Evolutionary conservation across 2,329 filamentous ascomycete genomes (phyloP), one percentile per base, ranked within the genome.

Genomic region (Sporothrix euskadiensis): DNA sequence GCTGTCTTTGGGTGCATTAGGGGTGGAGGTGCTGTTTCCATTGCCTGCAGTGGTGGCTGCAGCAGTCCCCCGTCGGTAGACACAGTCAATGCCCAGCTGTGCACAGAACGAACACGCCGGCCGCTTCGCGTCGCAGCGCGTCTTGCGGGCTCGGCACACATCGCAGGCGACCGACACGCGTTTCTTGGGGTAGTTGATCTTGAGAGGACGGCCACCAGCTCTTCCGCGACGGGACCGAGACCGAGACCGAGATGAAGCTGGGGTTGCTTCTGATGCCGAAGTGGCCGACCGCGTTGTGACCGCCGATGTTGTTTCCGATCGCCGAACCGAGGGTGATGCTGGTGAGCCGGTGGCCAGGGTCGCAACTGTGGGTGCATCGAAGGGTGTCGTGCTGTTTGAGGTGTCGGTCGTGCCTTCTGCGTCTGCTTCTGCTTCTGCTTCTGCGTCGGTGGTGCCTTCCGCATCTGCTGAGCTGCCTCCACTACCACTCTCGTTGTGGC

Each of bases 91-190:
- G n/a, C 74, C 74, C 7, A 73, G 63, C 35, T 75, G 70, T 6
- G 65, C 41, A 56, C 76, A 77, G 52, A 76, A 77, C 1, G 73
- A 71, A 61, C 76, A 77, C 32, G 69, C 66, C 19, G 76, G 76
- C 26, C 75, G 61, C 68, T 71, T 30, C 47, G 73, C 59, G 71
- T 77, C 73, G 44, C 77, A 78, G 8, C 73, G 63, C 14, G 76
- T 77, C 56, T 77, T 77, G 65, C 77, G 71, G 19, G 74, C 66
- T 32, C 76, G 74, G 56, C 76, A 77, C 6, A 76, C 72, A 8
- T 78, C 74, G 49, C 77, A 77, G 6, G 77, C 77, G 71, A 75
- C 76, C 54, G 71, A 75, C 35, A 75, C 76, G 16, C 76, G 73
- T 57, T 77, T 77, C 71, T 77, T 77, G 32, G 76, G 76, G 65